These are phyloP conservation scores for Potentilla sterilis DNA, from an alignment of 306 rosid species.

Conservation along the genomic window DNA sequence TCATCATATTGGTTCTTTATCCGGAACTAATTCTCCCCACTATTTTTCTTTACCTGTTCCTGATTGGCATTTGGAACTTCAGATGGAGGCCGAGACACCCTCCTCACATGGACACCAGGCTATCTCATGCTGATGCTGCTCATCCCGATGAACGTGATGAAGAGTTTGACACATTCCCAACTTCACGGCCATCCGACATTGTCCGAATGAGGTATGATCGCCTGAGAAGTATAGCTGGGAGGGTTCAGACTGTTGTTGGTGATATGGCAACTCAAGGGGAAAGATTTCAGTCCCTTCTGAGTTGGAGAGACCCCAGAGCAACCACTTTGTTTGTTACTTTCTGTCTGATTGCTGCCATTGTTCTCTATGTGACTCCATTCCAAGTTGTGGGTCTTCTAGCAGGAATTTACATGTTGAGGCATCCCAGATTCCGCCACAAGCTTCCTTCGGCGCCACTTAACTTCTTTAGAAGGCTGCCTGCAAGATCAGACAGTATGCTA, in stretches of 20 bases:
- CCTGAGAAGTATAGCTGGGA: conserved; percentile 76
- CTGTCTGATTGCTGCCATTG: conserved; percentile 66
- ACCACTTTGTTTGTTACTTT: conserved; percentile 59
- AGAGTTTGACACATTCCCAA: conserved; percentile 83
- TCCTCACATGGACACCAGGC: conserved; percentile 81
- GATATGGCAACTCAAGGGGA: conserved; percentile 94
- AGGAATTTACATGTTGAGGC: conserved; percentile 67
- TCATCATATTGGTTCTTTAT: conserved; percentile 70
- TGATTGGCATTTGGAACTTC: conserved; percentile 90
- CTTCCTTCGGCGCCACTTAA: conserved; percentile 78
- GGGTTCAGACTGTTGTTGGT: conserved; percentile 80
- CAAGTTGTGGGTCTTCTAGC: conserved; percentile 57
- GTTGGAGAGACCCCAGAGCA: conserved; percentile 97
- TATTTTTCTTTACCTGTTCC: conserved; percentile 73
- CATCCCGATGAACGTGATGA: conserved; percentile 86
- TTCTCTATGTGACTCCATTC: conserved; percentile 83
- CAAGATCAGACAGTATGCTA: conserved; percentile 86
- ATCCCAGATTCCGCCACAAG: conserved; percentile 72
- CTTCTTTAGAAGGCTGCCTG: conserved; percentile 83
- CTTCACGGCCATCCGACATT: conserved; percentile 53
- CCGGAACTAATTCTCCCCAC: conserved; percentile 88
- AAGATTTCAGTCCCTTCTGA: conserved; percentile 66
- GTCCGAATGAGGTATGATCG: conserved; percentile 83
- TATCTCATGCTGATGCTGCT: conserved; percentile 78
- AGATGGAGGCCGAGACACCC: conserved; percentile 81